These are phyloP conservation scores for Eucalyptus regnans DNA, from an alignment of 345 rosid genomes.

Conservation along the genomic window DNA sequence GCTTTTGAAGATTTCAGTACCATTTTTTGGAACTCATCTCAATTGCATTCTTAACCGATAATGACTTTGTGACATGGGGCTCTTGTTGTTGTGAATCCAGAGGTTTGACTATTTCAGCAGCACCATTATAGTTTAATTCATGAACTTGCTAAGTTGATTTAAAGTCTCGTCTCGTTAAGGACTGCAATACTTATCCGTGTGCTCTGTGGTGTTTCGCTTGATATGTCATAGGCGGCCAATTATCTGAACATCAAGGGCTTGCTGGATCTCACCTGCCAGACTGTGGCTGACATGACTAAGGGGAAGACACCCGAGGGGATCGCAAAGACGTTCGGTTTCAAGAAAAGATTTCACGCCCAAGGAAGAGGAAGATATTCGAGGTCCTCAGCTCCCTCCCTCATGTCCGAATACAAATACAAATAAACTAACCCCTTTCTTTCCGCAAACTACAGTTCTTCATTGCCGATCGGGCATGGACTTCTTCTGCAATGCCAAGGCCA, in stretches of 20 bases:
- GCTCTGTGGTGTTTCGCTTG: background rate
- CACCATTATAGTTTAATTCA: background rate
- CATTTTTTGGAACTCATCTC: too few species aligned
- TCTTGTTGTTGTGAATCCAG: too few species aligned
- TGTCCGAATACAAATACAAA: background rate
- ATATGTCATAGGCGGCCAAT: constrained; percentile 48
- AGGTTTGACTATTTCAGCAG: background rate
- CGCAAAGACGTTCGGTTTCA: constrained; percentile 32
- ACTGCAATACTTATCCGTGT: background rate
- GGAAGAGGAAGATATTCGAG: constrained; percentile 57
- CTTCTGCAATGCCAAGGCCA: constrained; percentile 40
- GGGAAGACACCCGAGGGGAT: constrained; percentile 41
- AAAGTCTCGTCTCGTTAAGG: background rate
- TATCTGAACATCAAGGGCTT: constrained; percentile 49
- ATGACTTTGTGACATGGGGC: too few species aligned
- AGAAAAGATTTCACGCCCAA: constrained; percentile 48
- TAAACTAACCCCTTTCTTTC: background rate
- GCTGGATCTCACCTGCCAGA: constrained; percentile 54
- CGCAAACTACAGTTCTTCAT: background rate
- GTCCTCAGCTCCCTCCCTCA: background rate
- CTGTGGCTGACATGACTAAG: constrained; percentile 64
- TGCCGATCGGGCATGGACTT: constrained; percentile 44
- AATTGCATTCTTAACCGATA: too few species aligned
- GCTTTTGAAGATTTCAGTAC: too few species aligned
- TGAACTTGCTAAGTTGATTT: background rate